Conservation (phyloP, 2,329 filamentous ascomycete species). For the Phyllosticta citrichinensis region DNA sequence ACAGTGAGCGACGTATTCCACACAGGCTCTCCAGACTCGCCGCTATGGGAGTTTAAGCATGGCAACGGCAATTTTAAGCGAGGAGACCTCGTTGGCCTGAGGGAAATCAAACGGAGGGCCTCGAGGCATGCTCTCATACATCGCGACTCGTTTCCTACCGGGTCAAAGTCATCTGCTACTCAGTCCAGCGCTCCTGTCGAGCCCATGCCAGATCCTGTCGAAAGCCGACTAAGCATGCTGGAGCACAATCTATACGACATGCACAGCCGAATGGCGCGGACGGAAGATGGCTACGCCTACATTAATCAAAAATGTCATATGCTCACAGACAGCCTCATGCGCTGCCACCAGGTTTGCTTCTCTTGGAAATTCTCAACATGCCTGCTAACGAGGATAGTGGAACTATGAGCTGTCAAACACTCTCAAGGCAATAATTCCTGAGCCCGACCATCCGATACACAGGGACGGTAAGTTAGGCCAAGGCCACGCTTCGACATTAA, state of each 20-base stretch:
- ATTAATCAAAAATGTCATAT: constrained; percentile 74
- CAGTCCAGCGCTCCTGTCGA: constrained; percentile 81
- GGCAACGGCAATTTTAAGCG: constrained; percentile 95
- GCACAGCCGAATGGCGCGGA: constrained; percentile 62
- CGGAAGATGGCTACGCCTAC: constrained; percentile 72
- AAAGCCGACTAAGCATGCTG: constrained; percentile 62
- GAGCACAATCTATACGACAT: constrained; percentile 81
- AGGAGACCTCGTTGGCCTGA: constrained; percentile 78
- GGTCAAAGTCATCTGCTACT: constrained; percentile 60
- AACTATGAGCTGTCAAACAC: constrained; percentile 75
- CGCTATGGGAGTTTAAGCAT: constrained; percentile 98
- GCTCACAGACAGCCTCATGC: constrained; percentile 68
- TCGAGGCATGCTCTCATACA: constrained; percentile 90
- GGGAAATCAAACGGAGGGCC: constrained; percentile 91
- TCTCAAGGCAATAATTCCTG: constrained; percentile 62
- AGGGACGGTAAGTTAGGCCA: constrained; percentile 61
- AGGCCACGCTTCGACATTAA: neutral
- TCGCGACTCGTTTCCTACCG: constrained; percentile 69
- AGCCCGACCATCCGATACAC: constrained; percentile 65
- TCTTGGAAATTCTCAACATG: neutral
- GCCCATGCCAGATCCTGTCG: constrained; percentile 66
- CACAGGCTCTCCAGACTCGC: constrained; percentile 83
- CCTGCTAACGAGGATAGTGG: constrained; percentile 44
- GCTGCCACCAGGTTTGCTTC: constrained; percentile 53
- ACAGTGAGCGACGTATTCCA: constrained; percentile 97